Percentiles rank a stretch among this genome's conserved stretches.
These are phyloP conservation scores for Homolaphlyctis polyrhiza DNA, from an alignment of 371 early-diverging fungal genomes.

Conservation along the genomic window DNA sequence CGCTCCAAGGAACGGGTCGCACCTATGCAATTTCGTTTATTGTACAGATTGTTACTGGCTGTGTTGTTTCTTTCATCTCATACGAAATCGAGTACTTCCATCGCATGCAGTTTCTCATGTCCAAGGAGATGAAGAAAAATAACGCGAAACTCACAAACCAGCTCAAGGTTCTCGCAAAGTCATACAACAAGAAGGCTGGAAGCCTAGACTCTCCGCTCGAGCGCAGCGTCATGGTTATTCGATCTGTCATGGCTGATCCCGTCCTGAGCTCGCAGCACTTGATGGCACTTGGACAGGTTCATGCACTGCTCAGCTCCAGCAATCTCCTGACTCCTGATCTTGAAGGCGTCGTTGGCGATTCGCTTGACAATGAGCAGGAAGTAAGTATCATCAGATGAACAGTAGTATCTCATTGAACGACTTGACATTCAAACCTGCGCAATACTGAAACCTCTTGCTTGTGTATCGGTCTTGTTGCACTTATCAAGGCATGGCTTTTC, in stretches of 20 bases:
- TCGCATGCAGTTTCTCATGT: slow-evolving; percentile 27
- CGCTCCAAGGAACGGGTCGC: neutral
- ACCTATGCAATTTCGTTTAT: slow-evolving; percentile 14
- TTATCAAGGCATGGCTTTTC: slow-evolving; percentile 38
- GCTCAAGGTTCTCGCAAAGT: slow-evolving; percentile 36
- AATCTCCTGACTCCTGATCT: slow-evolving; percentile 46
- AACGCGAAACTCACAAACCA: slow-evolving; percentile 45
- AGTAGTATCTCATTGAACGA: no score
- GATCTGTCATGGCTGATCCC: slow-evolving; percentile 45
- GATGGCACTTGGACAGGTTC: slow-evolving; percentile 31
- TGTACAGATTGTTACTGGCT: slow-evolving; percentile 13
- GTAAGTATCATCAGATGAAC: slow-evolving; percentile 12
- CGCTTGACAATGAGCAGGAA: slow-evolving; percentile 41
- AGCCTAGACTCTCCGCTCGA: slow-evolving; percentile 48
- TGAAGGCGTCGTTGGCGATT: slow-evolving; percentile 32
- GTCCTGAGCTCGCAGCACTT: slow-evolving; percentile 23
- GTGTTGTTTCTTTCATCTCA: slow-evolving; percentile 16
- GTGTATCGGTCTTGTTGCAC: neutral
- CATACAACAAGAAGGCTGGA: slow-evolving; percentile 35
- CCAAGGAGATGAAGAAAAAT: slow-evolving; percentile 27
- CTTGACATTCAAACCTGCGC: no score
- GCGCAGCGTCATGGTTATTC: slow-evolving; percentile 35
- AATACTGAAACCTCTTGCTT: neutral
- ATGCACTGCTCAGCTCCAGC: slow-evolving; percentile 29
- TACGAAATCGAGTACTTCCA: slow-evolving; percentile 33